Percentiles rank a stretch among this genome's conserved stretches.
These are phyloP conservation scores for Penicillium sp. DNA, from an alignment of 2,329 filamentous ascomycete genomes.

Conservation along the genomic window DNA sequence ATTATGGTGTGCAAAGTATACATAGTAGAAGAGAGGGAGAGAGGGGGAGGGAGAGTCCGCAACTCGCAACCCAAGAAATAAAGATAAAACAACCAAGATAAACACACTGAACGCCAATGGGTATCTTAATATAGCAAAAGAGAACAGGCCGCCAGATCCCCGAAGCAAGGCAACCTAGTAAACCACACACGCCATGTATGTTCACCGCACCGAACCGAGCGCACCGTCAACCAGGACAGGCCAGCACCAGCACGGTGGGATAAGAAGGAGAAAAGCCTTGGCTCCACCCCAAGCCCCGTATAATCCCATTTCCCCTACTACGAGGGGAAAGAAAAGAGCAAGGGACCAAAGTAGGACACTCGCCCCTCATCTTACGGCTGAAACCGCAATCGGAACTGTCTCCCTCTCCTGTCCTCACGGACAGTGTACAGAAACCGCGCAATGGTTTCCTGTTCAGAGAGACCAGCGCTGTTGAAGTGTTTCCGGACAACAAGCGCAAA, in stretches of 20 bases:
- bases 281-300: background rate
- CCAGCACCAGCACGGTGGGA: background rate
- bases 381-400: constrained; percentile 45
- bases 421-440: constrained; percentile 51
- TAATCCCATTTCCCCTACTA: too few species aligned
- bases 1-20: background rate
- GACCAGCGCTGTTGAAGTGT: constrained; percentile 49
- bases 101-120: constrained; percentile 28
- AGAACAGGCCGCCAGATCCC: background rate
- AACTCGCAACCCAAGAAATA: background rate
- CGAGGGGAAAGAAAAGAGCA: background rate
- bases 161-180: background rate
- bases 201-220: background rate
- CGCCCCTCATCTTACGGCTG: constrained; percentile 33
- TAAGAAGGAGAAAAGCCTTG: background rate
- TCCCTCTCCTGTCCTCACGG: constrained; percentile 45
- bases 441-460: constrained; percentile 50
- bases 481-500: constrained; percentile 47
- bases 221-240: constrained; percentile 2
- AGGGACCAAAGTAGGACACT: background rate
- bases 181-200: constrained; percentile 1
- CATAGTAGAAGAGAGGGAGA: background rate
- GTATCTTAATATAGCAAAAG: constrained; percentile 31
- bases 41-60: background rate
- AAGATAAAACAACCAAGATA: constrained; percentile 1